Conservation (phyloP, 2,329 filamentous ascomycete species). For the Pseudogymnoascus sp. region DNA sequence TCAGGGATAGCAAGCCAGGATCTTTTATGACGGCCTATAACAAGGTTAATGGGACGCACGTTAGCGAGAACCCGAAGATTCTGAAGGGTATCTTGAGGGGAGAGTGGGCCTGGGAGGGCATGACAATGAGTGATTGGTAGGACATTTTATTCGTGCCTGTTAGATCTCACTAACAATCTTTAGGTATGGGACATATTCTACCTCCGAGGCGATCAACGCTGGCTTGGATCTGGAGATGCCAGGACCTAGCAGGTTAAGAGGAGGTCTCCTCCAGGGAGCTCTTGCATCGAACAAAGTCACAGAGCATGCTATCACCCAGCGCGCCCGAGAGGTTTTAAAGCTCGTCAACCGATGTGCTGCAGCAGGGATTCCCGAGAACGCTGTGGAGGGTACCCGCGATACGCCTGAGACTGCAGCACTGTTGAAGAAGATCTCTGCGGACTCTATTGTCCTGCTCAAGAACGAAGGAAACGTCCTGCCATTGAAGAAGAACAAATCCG, state of each 20-base stretch:
- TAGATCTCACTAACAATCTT: background rate
- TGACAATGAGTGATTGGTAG: constrained; percentile 53
- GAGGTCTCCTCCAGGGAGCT: constrained; percentile 7
- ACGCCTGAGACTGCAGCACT: constrained; percentile 28
- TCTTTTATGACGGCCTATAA: constrained; percentile 54
- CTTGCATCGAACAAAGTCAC: constrained; percentile 6
- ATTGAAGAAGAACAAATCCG: constrained; percentile 23
- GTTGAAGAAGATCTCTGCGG: constrained; percentile 46
- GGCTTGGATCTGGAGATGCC: constrained; percentile 34
- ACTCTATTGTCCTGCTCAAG: constrained; percentile 55
- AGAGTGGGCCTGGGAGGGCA: constrained; percentile 50
- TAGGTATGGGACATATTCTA: constrained; percentile 21
- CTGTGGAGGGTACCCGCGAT: constrained; percentile 12
- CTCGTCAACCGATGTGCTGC: constrained; percentile 5
- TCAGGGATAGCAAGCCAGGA: constrained; percentile 42
- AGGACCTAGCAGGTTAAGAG: constrained; percentile 27
- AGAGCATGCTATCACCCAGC: constrained; percentile 7
- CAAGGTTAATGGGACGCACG: constrained; percentile 48
- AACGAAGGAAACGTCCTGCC: constrained; percentile 48
- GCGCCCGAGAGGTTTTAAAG: constrained; percentile 10
- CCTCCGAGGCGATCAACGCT: constrained; percentile 23
- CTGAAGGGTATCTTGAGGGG: constrained; percentile 43
- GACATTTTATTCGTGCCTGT: background rate
- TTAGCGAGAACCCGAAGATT: constrained; percentile 44
- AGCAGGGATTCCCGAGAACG: background rate